Percentiles rank a stretch among this genome's conserved stretches.
Conservation (phyloP, 2,329 filamentous ascomycete genomes). For the Nothopassalora personata region DNA sequence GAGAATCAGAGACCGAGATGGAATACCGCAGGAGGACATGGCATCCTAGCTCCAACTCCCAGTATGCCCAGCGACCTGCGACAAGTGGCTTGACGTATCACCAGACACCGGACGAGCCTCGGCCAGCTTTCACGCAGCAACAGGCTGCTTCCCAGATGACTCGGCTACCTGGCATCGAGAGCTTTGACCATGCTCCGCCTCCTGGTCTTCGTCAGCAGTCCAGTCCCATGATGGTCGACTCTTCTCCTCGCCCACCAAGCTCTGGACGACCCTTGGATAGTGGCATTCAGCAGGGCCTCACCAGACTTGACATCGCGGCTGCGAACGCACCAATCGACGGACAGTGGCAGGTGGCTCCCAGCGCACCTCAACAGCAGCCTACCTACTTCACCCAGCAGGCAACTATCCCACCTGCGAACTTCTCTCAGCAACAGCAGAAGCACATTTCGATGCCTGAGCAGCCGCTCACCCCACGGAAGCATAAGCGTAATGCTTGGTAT, state of each 20-base stretch:
- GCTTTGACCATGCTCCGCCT: conserved; percentile 71
- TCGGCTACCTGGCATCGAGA: conserved; percentile 83
- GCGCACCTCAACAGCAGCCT: conserved; percentile 18
- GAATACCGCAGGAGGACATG: conserved; percentile 81
- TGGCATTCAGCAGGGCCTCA: conserved; percentile 61
- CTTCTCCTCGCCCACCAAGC: conserved; percentile 27
- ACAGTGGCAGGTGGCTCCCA: conserved; percentile 25
- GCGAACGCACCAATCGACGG: conserved; percentile 33
- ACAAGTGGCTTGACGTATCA: conserved; percentile 72
- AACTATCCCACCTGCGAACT: conserved; percentile 22
- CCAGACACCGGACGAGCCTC: conserved; percentile 61
- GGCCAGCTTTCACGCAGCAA: conserved; percentile 51
- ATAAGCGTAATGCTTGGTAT: conserved; percentile 69
- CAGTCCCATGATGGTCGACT: conserved; percentile 75
- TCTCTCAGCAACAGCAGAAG: conserved; percentile 31
- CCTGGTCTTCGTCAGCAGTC: conserved; percentile 56
- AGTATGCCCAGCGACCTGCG: conserved; percentile 55
- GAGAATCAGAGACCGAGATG: conserved; percentile 66
- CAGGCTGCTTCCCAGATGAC: conserved; percentile 55
- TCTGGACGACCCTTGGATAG: conserved; percentile 50
- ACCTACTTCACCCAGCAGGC: conserved; percentile 13
- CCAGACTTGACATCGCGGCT: conserved; percentile 58
- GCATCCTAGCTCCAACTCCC: conserved; percentile 71
- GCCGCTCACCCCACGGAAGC: conserved; percentile 51
- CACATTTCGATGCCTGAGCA: conserved; percentile 35